phyloP scores from a whole-genome alignment of 768 basidiomycete species.

The Scleroderma bovista region DNA sequence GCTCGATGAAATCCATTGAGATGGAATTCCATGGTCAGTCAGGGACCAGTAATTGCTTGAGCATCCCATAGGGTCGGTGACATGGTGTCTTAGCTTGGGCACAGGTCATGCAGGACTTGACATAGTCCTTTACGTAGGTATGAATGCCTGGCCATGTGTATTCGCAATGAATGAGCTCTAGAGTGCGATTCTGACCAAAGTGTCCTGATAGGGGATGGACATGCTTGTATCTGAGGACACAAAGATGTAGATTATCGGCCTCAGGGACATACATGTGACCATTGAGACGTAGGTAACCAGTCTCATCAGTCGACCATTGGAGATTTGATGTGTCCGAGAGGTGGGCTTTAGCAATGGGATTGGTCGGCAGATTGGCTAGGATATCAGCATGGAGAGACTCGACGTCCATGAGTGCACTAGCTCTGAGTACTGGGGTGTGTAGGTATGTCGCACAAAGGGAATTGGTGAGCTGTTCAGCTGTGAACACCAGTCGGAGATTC shows the following conservation, averaged over 20 bases:
- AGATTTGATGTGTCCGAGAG: background rate
- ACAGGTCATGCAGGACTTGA: background rate
- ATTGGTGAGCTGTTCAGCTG: background rate
- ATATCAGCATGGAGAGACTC: constrained; percentile 15
- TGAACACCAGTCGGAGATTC: constrained; percentile 19
- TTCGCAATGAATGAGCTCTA: constrained; percentile 7
- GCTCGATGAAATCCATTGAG: background rate
- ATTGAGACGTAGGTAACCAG: background rate
- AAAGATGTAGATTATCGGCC: background rate
- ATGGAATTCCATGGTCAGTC: background rate
- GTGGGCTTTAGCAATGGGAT: background rate
- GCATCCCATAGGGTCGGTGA: background rate
- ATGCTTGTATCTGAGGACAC: constrained; percentile 14
- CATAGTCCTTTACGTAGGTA: constrained; percentile 18
- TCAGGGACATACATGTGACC: constrained; percentile 7
- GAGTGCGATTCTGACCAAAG: background rate
- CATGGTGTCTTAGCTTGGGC: background rate
- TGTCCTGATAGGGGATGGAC: constrained; percentile 17
- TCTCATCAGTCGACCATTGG: background rate
- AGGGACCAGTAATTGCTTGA: background rate
- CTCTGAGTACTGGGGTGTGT: constrained; percentile 6
- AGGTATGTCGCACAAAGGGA: constrained; percentile 1
- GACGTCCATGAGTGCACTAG: constrained; percentile 10
- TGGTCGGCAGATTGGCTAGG: background rate
- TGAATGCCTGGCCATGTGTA: constrained; percentile 11